phyloP scores from a whole-genome alignment of 2,329 filamentous ascomycete genomes.

The Calycina marina region DNA sequence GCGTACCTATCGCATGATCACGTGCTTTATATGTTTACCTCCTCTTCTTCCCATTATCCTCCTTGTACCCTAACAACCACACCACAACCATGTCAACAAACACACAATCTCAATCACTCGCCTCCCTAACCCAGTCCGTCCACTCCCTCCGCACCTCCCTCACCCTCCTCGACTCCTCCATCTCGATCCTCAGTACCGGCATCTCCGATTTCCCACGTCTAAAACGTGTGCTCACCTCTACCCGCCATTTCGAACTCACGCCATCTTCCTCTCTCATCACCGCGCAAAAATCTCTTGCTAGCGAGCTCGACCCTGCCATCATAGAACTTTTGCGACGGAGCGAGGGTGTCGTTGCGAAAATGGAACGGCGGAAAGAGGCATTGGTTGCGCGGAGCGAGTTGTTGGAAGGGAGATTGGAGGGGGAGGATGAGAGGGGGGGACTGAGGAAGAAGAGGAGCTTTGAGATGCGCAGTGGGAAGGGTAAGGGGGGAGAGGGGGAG shows the following conservation, averaged over 20 bases:
- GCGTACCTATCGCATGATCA: too few relatives aligned
- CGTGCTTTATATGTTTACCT: too few relatives aligned
- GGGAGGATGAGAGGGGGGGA: conserved; percentile 27
- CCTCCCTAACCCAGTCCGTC: conserved; percentile 14
- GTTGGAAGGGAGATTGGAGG: conserved; percentile 45
- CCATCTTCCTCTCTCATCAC: conserved; percentile 48
- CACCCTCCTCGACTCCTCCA: conserved; percentile 24
- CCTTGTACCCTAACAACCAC: not conserved
- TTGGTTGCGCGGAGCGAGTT: conserved; percentile 52
- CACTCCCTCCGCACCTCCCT: conserved; percentile 23
- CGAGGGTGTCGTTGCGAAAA: conserved; percentile 48
- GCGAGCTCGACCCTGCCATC: conserved; percentile 61
- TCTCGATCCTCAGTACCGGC: conserved; percentile 24
- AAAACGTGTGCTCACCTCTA: conserved; percentile 22
- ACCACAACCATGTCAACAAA: conserved; percentile 1
- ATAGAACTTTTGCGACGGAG: conserved; percentile 46
- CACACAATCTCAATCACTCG: conserved; percentile 6
- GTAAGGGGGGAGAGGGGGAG: conserved; percentile 10
- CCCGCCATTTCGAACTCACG: conserved; percentile 56
- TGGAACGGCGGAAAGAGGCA: conserved; percentile 49
- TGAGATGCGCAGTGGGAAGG: conserved; percentile 24
- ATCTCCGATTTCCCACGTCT: conserved; percentile 23
- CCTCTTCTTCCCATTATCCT: too few relatives aligned
- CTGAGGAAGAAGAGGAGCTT: conserved; percentile 18
- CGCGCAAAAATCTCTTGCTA: conserved; percentile 50